Percentiles rank a stretch among this genome's conserved stretches.
These are phyloP conservation scores for Apocynum venetum DNA, from an alignment of 257 asterid species.

Conservation along the genomic window DNA sequence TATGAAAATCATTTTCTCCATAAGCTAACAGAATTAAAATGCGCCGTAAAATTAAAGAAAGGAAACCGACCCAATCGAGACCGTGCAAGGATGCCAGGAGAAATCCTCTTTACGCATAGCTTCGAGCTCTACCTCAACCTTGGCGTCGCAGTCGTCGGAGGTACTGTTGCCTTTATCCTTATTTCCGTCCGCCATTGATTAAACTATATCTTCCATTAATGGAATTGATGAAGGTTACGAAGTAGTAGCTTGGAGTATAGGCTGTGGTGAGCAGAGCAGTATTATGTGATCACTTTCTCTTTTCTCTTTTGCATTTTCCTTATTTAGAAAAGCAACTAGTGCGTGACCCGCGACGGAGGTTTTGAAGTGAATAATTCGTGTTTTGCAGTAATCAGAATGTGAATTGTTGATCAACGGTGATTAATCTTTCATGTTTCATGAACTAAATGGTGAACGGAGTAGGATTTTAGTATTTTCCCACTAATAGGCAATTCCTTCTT, in stretches of 20 bases:
- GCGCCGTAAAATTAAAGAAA: background rate
- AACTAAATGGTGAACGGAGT: no score
- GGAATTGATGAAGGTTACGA: background rate
- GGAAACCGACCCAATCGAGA: constrained; percentile 44
- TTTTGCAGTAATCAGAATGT: background rate
- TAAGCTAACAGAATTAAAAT: background rate
- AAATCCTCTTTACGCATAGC: constrained; percentile 45
- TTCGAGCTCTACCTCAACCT: constrained; percentile 31
- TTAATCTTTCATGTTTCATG: no score
- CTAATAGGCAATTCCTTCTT: no score
- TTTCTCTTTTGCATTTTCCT: background rate
- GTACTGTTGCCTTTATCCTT: constrained; percentile 17
- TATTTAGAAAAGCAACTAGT: background rate
- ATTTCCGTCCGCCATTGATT: constrained; percentile 21
- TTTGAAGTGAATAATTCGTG: no score
- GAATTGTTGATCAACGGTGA: background rate
- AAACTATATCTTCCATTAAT: background rate
- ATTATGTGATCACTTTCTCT: background rate
- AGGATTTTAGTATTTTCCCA: no score
- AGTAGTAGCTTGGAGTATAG: background rate
- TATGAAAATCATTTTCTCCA: background rate
- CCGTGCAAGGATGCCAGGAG: constrained; percentile 67
- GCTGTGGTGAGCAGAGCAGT: background rate
- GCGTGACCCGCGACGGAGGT: no score
- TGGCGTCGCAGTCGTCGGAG: constrained; percentile 16